A percentile compares a stretch with the other conserved stretches of the same genome.
These are phyloP conservation scores for Gossypium bickii DNA, from an alignment of 345 rosid species.

Conservation along the genomic window DNA sequence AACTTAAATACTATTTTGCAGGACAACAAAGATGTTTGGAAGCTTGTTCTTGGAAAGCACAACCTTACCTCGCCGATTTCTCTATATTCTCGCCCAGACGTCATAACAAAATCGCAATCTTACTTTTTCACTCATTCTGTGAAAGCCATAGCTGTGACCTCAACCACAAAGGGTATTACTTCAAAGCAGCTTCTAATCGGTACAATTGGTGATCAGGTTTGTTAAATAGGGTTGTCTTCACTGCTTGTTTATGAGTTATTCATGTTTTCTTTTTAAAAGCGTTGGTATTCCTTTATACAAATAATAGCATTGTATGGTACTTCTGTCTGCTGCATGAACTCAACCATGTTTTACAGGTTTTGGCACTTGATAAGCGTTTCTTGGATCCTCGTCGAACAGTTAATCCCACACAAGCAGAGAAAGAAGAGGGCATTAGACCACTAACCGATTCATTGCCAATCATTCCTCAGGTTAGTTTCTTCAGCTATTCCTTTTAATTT, in stretches of 20 bases:
- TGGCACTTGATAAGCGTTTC: slow-evolving; percentile 89
- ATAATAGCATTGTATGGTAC: background rate
- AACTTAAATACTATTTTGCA: slow-evolving; percentile 30
- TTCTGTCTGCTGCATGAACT: background rate
- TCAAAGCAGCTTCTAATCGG: slow-evolving; percentile 98
- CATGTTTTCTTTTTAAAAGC: background rate
- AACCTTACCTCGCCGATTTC: slow-evolving; percentile 81
- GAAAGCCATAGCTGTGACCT: slow-evolving; percentile 80
- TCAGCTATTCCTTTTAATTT: background rate
- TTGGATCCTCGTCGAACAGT: slow-evolving; percentile 89
- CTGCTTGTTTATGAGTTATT: background rate
- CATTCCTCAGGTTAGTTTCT: slow-evolving; percentile 71
- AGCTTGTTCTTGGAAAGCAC: slow-evolving; percentile 91
- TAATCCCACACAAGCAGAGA: slow-evolving; percentile 93
- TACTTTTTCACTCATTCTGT: slow-evolving; percentile 86
- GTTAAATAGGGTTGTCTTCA: slow-evolving; percentile 11
- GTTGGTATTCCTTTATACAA: background rate
- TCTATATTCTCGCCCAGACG: slow-evolving; percentile 78
- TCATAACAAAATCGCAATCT: slow-evolving; percentile 84
- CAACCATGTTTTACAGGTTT: slow-evolving; percentile 38
- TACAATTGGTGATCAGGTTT: slow-evolving; percentile 80
- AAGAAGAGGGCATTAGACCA: slow-evolving; percentile 92
- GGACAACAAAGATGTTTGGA: slow-evolving; percentile 94
- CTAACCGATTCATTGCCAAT: slow-evolving; percentile 90
- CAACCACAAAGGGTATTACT: slow-evolving; percentile 92